These are phyloP conservation scores for Cercophora sp. DNA, from an alignment of 495 filamentous ascomycete genomes.

Conservation along the genomic window DNA sequence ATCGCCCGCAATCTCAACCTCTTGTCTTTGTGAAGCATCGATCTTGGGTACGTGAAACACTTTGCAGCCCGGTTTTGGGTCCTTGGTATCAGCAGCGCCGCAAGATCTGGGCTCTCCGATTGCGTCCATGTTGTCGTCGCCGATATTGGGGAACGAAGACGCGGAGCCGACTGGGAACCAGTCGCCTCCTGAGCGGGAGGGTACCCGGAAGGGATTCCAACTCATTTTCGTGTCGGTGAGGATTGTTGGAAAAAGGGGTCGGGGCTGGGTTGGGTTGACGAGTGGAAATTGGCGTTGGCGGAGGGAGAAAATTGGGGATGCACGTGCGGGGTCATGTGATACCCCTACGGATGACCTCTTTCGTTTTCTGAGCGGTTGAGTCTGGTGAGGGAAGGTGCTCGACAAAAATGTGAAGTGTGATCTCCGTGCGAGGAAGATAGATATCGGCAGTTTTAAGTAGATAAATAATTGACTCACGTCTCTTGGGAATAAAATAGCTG, in stretches of 20 bases:
- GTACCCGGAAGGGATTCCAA: slow-evolving; percentile 26
- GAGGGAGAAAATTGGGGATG: no score
- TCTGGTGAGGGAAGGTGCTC: no score
- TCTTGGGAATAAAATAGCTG: no score
- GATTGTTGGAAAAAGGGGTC: background rate
- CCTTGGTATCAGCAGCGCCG: slow-evolving; percentile 8
- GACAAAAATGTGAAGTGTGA: no score
- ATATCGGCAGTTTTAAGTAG: no score
- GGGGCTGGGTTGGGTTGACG: background rate
- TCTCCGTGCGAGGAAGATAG: no score
- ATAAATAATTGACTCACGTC: no score
- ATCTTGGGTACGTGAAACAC: slow-evolving; percentile 48
- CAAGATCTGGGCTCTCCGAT: slow-evolving; percentile 28
- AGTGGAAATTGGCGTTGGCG: no score
- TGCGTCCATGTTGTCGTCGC: slow-evolving; percentile 34
- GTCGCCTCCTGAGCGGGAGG: slow-evolving; percentile 27
- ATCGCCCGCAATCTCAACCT: slow-evolving; percentile 27
- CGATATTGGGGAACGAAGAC: slow-evolving; percentile 50
- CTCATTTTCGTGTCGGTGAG: background rate
- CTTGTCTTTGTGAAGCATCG: slow-evolving; percentile 38
- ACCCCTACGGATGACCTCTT: no score
- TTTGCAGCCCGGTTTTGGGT: slow-evolving; percentile 47
- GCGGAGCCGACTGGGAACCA: slow-evolving; percentile 47
- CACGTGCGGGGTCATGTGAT: no score
- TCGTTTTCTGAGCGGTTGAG: no score